Evolutionary conservation across 495 filamentous ascomycete species (phyloP), one percentile per base, ranked within the genome.

Genomic region (Aspergillus campestris): DNA sequence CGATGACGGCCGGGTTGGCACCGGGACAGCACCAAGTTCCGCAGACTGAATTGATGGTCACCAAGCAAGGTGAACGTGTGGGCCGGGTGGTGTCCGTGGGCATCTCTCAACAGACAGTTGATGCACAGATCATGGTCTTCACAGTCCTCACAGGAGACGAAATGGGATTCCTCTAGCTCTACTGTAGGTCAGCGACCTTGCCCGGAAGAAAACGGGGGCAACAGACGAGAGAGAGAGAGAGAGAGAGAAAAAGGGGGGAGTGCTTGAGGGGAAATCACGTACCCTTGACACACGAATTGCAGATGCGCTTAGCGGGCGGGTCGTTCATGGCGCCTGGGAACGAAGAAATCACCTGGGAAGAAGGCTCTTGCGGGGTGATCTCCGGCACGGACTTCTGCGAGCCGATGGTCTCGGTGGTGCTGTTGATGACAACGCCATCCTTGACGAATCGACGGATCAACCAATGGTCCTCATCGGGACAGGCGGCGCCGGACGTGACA

Each of bases 71-170:
- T 66, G 59, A 99, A 96, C 30, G 71, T 78, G 57, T 99, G 92
- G 48, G 77, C 84, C 42, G 92, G 92, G 59, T 99, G 85, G 57
- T 99, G 92, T 34, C 94, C 94, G 57, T 99, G 92, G 52, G 80
- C 80, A 60, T 83, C 73, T 37, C 67, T 74, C 40, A 80, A 64
- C 34, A 91, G 85, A 67, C 92, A 99, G 28, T 66, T 61, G 44
- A 87, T 73, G 75, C 92, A 99, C 29, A 99, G 79, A 56, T 97
- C 91, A 60, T 79, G 97, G 64, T 97, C 91, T 3, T 86, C 82
- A 60, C 92, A 99, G 34, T 73, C 69, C 8, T 70, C 76, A 75
- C 92, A 99, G 47, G 86, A 87, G 45, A 96, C 81, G 59, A 96
- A 89, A 39, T 86, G 75, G 27, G 71, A 68, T 60, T 90, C 88